Evolutionary conservation across 2,329 filamentous ascomycete genomes (phyloP).

Genomic region (Ilyonectria destructans): DNA sequence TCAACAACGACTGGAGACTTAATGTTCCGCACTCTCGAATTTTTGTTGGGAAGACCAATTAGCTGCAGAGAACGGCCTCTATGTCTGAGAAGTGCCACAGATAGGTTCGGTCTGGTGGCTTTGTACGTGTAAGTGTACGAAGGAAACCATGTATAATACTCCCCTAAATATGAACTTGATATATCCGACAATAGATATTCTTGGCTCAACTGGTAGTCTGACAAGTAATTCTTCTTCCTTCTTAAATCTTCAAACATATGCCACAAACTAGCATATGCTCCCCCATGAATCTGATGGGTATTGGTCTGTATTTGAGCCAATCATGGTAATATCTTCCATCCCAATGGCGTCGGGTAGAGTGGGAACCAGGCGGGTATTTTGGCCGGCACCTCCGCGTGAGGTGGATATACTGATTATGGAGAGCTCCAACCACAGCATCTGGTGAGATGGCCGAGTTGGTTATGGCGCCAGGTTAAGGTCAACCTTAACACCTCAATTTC

Average conservation of each 20-base stretch:
- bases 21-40: conserved; percentile 56
- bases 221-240: not conserved
- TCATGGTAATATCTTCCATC: no score
- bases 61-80: not conserved
- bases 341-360: not conserved
- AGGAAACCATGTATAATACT: conserved; percentile 10
- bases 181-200: conserved; percentile 1
- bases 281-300: not conserved
- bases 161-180: not conserved
- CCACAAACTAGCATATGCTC: not conserved
- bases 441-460: conserved; percentile 36
- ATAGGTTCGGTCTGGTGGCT: no score
- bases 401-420: not conserved
- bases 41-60: conserved; percentile 37
- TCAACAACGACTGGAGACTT: conserved; percentile 53
- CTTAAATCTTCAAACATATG: no score
- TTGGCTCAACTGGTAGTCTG: not conserved
- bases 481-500: conserved; percentile 32
- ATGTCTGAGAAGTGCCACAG: not conserved
- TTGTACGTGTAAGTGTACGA: not conserved
- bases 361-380: not conserved
- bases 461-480: conserved; percentile 36
- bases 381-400: not conserved
- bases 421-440: not conserved
- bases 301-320: not conserved